Evolutionary conservation across 371 early-diverging fungal species (phyloP).

Genomic region (Mortierella sp.): DNA sequence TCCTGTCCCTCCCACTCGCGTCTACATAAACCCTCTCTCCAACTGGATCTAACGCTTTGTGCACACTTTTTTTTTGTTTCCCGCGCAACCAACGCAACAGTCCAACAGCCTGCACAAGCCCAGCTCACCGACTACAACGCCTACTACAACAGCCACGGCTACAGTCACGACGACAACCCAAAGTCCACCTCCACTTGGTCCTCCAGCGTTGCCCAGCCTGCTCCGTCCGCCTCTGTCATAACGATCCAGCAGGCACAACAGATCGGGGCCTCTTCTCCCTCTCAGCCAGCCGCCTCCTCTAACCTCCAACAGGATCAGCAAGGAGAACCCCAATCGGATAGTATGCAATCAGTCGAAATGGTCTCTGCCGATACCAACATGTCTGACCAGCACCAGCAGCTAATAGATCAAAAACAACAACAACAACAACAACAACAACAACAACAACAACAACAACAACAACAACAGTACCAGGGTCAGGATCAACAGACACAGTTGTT

Average conservation of each 20-base stretch:
- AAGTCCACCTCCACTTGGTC: not conserved
- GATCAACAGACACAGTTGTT: constrained; percentile 19
- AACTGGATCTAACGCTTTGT: not conserved
- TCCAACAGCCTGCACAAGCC: constrained; percentile 5
- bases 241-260: constrained; percentile 15
- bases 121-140: constrained; percentile 27
- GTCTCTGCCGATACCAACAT: constrained; percentile 38
- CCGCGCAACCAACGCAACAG: not conserved
- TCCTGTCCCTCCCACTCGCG: not conserved
- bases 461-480: constrained; percentile 15
- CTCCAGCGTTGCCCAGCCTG: not conserved
- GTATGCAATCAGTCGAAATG: constrained; percentile 48
- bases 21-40: not conserved
- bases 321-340: constrained; percentile 7
- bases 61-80: not conserved
- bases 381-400: constrained; percentile 30
- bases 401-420: constrained; percentile 17
- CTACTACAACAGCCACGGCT: constrained; percentile 29
- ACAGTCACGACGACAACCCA: constrained; percentile 16
- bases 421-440: constrained; percentile 17
- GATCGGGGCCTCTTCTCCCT: constrained; percentile 5
- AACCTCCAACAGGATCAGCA: constrained; percentile 16
- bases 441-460: constrained; percentile 21
- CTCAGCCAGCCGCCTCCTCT: not conserved
- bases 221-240: not conserved